Evolutionary conservation across 2,329 filamentous ascomycete genomes (phyloP).

Genomic region (Hypocreales sp.): DNA sequence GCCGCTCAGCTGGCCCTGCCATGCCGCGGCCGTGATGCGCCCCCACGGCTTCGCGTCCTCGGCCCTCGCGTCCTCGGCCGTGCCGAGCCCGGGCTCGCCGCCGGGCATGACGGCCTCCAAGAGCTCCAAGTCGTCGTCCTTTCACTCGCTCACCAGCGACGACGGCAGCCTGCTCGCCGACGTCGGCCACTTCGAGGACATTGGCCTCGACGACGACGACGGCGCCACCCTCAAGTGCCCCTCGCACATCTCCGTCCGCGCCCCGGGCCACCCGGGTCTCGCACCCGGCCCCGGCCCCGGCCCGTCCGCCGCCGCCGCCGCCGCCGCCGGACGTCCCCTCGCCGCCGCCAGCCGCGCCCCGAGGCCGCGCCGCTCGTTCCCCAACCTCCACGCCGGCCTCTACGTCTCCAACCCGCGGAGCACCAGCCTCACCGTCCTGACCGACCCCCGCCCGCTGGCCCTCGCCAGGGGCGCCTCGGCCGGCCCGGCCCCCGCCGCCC

Average conservation of each 20-base stretch:
- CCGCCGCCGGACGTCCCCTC: slow-evolving; percentile 8
- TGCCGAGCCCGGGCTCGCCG: slow-evolving; percentile 19
- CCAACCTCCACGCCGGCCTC: slow-evolving; percentile 29
- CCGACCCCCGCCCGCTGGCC: slow-evolving; percentile 17
- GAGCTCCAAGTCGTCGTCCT: slow-evolving; percentile 81
- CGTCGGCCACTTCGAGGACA: slow-evolving; percentile 80
- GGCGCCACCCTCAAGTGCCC: slow-evolving; percentile 32
- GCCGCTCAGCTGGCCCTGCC: slow-evolving; percentile 4
- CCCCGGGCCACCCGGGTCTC: too few species aligned
- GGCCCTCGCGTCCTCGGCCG: slow-evolving; percentile 10
- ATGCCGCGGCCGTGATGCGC: slow-evolving; percentile 20
- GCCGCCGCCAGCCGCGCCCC: slow-evolving; percentile 14
- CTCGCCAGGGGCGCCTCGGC: slow-evolving; percentile 14
- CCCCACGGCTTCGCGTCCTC: too few species aligned
- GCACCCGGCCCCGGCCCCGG: slow-evolving; percentile 10
- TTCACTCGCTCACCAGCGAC: slow-evolving; percentile 64
- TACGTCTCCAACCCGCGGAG: slow-evolving; percentile 34
- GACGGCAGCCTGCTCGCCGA: slow-evolving; percentile 57
- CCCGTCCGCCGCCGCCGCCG: slow-evolving; percentile 11
- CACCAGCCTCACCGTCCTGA: slow-evolving; percentile 25
- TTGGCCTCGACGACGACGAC: slow-evolving; percentile 57
- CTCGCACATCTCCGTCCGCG: slow-evolving; percentile 25
- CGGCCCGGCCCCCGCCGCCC: slow-evolving; percentile 20
- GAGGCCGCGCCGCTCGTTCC: slow-evolving; percentile 25
- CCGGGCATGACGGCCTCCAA: slow-evolving; percentile 64